Evolutionary conservation across 2,329 filamentous ascomycete genomes (phyloP).

Genomic region (Trichoderma citrinoviride): DNA sequence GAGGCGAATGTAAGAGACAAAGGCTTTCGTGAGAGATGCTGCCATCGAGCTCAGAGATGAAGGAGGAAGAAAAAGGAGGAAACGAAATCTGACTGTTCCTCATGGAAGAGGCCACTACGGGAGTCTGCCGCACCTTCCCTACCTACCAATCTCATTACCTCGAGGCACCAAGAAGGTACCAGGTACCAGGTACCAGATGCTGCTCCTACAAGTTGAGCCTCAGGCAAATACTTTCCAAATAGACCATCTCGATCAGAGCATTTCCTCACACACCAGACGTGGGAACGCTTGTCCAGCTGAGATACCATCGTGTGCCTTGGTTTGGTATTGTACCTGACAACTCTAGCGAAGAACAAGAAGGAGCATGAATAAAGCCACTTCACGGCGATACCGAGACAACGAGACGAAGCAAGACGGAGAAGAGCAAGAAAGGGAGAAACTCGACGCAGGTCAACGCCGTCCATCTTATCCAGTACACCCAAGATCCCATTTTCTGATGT

Average conservation of each 20-base stretch:
- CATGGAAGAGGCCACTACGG: not conserved
- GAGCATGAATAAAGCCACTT: not conserved
- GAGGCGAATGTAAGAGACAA: not conserved
- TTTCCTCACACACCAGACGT: not conserved
- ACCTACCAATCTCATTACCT: no score
- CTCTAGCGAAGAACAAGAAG: not conserved
- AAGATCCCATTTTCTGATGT: not conserved
- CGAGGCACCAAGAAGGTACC: not conserved
- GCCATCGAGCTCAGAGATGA: not conserved
- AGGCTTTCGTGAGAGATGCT: not conserved
- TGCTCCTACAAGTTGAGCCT: no score
- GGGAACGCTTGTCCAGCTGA: not conserved
- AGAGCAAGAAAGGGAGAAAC: not conserved
- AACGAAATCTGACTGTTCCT: not conserved
- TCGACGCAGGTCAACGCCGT: constrained; percentile 8
- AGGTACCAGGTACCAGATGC: not conserved
- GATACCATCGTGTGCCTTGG: not conserved
- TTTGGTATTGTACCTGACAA: not conserved
- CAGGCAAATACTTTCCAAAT: not conserved
- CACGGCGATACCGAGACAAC: not conserved
- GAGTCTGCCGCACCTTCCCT: not conserved
- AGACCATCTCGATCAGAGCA: not conserved
- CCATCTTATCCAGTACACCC: not conserved
- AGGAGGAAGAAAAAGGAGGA: not conserved
- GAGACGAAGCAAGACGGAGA: not conserved